These are phyloP conservation scores for Linum lewisii DNA, from an alignment of 345 rosid species.

Conservation along the genomic window DNA sequence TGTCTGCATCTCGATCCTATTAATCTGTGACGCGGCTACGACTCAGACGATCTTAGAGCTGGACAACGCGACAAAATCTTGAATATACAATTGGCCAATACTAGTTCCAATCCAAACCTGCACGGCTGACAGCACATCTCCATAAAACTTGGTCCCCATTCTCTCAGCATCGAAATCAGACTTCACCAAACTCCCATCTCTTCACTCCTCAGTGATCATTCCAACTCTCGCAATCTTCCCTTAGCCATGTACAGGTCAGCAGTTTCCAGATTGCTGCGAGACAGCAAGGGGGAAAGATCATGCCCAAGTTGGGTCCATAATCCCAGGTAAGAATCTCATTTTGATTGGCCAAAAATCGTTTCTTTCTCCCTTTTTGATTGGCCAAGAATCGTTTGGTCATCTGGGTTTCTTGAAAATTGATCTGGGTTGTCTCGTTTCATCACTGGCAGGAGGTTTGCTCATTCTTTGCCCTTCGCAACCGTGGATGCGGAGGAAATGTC, in stretches of 20 bases:
- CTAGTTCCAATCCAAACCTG: not conserved
- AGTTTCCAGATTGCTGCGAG: conserved; percentile 27
- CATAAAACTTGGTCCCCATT: no score
- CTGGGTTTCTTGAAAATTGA: not conserved
- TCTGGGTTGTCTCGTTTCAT: not conserved
- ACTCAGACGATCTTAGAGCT: not conserved
- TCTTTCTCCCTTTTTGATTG: not conserved
- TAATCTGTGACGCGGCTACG: not conserved
- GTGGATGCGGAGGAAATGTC: conserved; percentile 74
- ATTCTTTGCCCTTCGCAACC: conserved; percentile 76
- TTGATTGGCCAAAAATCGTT: not conserved
- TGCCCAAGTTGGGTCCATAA: conserved; percentile 21
- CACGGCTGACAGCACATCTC: no score
- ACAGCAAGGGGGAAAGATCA: conserved; percentile 13
- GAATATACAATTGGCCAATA: not conserved
- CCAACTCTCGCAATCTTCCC: not conserved
- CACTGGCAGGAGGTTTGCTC: conserved; percentile 39
- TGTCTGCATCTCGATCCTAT: no score
- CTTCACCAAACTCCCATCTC: no score
- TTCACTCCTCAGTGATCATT: not conserved
- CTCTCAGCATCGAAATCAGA: no score
- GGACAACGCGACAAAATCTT: not conserved
- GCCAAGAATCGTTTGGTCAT: not conserved
- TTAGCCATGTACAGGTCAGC: conserved; percentile 35
- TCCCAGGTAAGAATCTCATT: conserved; percentile 29